Evolutionary conservation across 495 filamentous ascomycete species (phyloP), one percentile per base, ranked within the genome.

Genomic region (Penicillium mononematosum): DNA sequence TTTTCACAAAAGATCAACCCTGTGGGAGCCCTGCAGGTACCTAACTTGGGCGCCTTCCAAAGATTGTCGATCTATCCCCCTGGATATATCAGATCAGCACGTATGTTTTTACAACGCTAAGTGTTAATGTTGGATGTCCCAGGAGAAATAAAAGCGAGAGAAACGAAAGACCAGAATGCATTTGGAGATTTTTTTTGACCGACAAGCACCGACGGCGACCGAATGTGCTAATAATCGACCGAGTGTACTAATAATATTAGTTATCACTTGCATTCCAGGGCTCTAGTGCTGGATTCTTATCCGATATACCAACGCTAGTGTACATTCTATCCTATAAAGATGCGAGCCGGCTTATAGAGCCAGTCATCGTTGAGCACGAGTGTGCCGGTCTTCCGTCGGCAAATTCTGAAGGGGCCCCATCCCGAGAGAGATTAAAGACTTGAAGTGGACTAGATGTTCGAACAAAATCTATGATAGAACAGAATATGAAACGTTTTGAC

Each of bases 361-460:
- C 65, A 68, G 63, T 68, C 45, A 63, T 50, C 45, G 42, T 61
- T n/a, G 27, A 58, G 61, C 16, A 49, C 32, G 20, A 29, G 0
- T 36, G 60, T 60, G 62, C 63, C 59, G 65, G 47, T 57, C 49
- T 63, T 66, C 63, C 65, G 62, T 62, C 65, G 62, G 62, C 58
- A 68, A 61, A 42, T 34, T 6, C 22, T 24, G 27, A 57, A 29
- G 31, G 59, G 57, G 48, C 43, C 3, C 19, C 22, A 56, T 8
- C 52, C 62, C 50, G 50, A 53, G 50, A 55, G 45, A 17, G 14
- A 7, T 31, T 54, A 20, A 20, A 38, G 42, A 53, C 29, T 38
- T 6, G 5, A n/a, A 38, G 5, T 11, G 31, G 10, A n/a, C 36
- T 38, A 38, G 36, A 38, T 38, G 16, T n/a, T n/a, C 16, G 22